Evolutionary conservation across 371 early-diverging fungal genomes (phyloP), one percentile per base, ranked within the genome.

Genomic region (Synchytrium microbalum): DNA sequence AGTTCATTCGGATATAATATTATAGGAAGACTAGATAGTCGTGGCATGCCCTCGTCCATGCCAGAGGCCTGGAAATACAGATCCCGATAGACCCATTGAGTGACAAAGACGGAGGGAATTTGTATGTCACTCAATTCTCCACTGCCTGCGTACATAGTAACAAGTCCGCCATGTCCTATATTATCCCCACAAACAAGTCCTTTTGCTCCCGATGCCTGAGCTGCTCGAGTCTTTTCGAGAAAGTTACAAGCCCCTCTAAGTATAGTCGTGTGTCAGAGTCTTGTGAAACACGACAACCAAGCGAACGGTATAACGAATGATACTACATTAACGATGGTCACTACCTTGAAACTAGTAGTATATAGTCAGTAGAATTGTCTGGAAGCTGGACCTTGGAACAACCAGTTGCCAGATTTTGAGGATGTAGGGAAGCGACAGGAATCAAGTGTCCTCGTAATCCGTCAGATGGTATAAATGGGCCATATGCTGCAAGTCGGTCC

Each of bases 201-300:
- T 58, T 86, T 82, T 73, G 92, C 93, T 27, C 95, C 95, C 2
- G 95, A 90, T 14, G 91, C 81, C 8, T 95, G 92, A 1, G 89
- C 94, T n/a, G 61, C 52, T 14, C 46, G 5, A 19, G 27, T 56
- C 19, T 56, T 31, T 5, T 56, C 32, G 19, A 56, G 5, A 19
- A 56, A 28, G 57, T 38, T 38, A 19, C 46, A 38, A 38, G 46
- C 46, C 46, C 46, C 46, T 16, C 27, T 56, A 52, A 19, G 27
- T 56, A 10, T 5, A 19, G 27, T 56, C 19, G 27, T 56, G 27
- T 10, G 29, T 56, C 76, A 0, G 46, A 82, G 24, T 67, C 70
- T 75, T 95, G 93, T 92, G 93, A 91, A 59, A 85, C 85, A 54
- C 92, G 81, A 19, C 93, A 87, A 70, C 94, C 94, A n/a, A n/a